Base-by-base conservation (phyloP, 176 grass and related monocot species). In the Musa beccarii region DNA sequence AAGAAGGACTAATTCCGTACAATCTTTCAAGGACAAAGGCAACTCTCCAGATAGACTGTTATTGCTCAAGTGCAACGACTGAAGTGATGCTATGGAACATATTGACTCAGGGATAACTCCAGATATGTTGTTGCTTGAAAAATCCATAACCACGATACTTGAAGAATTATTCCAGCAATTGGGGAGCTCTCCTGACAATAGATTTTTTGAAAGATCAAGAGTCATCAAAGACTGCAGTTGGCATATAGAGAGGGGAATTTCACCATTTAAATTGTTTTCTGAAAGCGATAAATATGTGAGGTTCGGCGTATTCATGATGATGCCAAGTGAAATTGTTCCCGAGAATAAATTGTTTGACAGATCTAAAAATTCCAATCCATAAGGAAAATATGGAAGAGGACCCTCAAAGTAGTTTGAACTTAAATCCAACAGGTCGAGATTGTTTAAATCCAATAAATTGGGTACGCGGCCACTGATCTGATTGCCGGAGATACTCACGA, bases 391-490 rank as follows among this genome's bases (percentile, higher is more conserved):
- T 53, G 76, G 52, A 68, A 78, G 51, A 16, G 51, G 51, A 2
- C 76, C 65, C 15, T 54, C 26, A 7, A 78, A 68, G 8, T 14
- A 10, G 51, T 78, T 78, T 2, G 63, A 68, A 69, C 76, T 69
- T 24, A 78, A 54, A 68, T 78, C 63, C 14, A 78, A 29, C 3
- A 17, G 1, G 1, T 0, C 2, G 2, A 67, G 26, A 9, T 25
- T 55, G 4, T 54, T 69, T 67, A 51, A 29, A 16, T 78, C 14
- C 63, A 67, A 11, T n/a, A 63, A 68, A 29, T n/a, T n/a, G 12
- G 76, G 51, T 68, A 78, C 15, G 10, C 14, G 14, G 12, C 76
- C 76, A 11, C 51, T 57, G 23, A 78, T 78, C 26, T 68, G 6
- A 22, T 78, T 78, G 13, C 26, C 13, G 13, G 76, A 78, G 21